Base-by-base conservation (phyloP, 2,329 filamentous ascomycete species). In the Phialemoniopsis sp. region DNA sequence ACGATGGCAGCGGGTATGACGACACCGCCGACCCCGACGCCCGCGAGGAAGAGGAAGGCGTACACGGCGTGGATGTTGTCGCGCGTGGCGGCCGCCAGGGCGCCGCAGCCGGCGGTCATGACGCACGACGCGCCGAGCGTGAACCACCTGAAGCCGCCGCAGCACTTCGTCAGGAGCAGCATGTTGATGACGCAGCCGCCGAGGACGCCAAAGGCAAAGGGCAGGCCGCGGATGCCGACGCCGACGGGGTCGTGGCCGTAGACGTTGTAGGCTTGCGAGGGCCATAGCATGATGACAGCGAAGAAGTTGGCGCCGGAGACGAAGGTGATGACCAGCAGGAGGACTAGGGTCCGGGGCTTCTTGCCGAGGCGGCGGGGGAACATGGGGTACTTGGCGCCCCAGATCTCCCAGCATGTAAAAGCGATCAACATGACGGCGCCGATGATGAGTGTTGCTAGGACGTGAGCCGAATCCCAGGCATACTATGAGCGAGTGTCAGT, bases 1-100 rank as follows among this genome's bases (percentile, higher is more conserved):
- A 86, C 82, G 47, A 85, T 82, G 2, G 77, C 80, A 1, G 78
- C 75, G 0, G 82, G 82, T 5, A 87, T 76, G 13, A 85, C 75
- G 37, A 86, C 81, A 2, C 78, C 82, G 7, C 82, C 82, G 5
- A 85, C 78, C 7, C 82, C 82, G 3, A 85, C 56, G 5, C 78
- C 75, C 2, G 80, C 78, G 5, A 85, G 53, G 13, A 76, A 62
- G n/a, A 85, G 64, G 18, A 84, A 59, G 13, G 67, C 72, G 62
- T 75, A 82, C 13, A 81, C 59, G 14, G 64, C 59, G 42, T 66
- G 48, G 37, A 80, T 63, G 49, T 81, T 82, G 55, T 79, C 64
- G 4, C 62, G 55, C 3, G 58, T 59, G 1, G 70, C 72, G 16
- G 70, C 58, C 2, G 76, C 62, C 41, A 83, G 59, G 4, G 72